Evolutionary conservation across 2,329 filamentous ascomycete species (phyloP), one percentile per base, ranked within the genome.

Genomic region (Penicillium sp.): DNA sequence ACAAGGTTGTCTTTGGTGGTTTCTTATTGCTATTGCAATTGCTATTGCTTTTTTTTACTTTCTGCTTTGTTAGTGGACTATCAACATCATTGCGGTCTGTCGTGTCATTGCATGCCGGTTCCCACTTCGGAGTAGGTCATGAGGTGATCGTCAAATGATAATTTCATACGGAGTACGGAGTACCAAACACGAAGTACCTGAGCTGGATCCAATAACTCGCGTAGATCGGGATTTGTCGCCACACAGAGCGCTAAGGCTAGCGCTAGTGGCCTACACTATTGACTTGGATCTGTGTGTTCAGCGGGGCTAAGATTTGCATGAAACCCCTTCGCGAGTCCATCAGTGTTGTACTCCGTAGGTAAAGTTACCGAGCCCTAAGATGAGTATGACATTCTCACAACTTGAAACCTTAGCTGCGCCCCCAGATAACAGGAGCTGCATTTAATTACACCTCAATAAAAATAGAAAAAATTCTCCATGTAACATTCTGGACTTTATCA

Each of bases 261-360:
- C 11, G 39, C 11, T 63, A 65, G 60, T 52, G 58, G 57, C 34
- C 34, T 60, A 58, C 57, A 47, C 63, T 65, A 65, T 65, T 60
- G 59, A 58, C 41, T 45, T 39, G 45, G 29, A 57, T 60, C 44
- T 25, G 11, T 19, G 23, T 10, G 15, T 49, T 47, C 13, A 21
- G 29, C 40, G 48, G 38, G 54, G 25, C 60, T 50, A 58, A 60
- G 44, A 49, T 34, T 43, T 15, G 29, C 21, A 53, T 38, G 29
- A 34, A 36, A 49, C 44, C 27, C 45, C 21, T 47, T 46, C 13
- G 31, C 8, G 3, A 34, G 21, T 47, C 31, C 46, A 27, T 34
- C 25, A 40, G 5, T 39, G 10, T 11, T 29, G 31, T 39, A 19
- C n/a, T 38, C n/a, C 9, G 36, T 46, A 15, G 44, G 27, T 23